Percentiles rank a stretch among this genome's conserved stretches.
Evolutionary conservation across 768 basidiomycete genomes (phyloP).

Genomic region (Xerocomus brunneocitrinus): DNA sequence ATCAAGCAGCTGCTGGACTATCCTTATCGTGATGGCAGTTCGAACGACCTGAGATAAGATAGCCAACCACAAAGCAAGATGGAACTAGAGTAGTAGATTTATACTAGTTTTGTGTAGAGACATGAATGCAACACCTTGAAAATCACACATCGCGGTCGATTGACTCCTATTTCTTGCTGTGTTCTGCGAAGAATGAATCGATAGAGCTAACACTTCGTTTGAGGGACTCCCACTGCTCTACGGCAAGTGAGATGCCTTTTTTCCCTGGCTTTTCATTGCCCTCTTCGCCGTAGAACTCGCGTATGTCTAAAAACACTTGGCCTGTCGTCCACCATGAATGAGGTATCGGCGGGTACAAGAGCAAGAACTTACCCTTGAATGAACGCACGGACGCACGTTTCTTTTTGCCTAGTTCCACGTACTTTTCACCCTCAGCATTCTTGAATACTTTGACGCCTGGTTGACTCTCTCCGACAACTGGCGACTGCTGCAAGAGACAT

Average conservation of each 20-base stretch:
- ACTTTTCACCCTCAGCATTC: conserved; percentile 37
- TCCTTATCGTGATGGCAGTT: conserved; percentile 19
- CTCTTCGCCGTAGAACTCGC: conserved; percentile 61
- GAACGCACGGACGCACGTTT: conserved; percentile 55
- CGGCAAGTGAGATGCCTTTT: conserved; percentile 66
- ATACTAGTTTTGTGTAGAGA: background rate
- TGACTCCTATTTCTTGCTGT: conserved; percentile 15
- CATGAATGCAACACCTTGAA: background rate
- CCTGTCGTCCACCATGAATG: conserved; percentile 36
- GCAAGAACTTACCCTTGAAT: conserved; percentile 40
- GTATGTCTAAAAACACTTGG: conserved; percentile 58
- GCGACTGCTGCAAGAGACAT: background rate
- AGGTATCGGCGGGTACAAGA: background rate
- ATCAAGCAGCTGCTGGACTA: conserved; percentile 68
- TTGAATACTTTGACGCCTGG: conserved; percentile 8
- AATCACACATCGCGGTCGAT: no score
- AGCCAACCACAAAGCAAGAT: background rate
- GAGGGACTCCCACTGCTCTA: conserved; percentile 66
- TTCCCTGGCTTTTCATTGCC: conserved; percentile 74
- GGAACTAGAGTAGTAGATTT: conserved; percentile 2
- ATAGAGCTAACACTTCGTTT: conserved; percentile 42
- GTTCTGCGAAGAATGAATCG: conserved; percentile 45
- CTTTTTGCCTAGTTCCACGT: conserved; percentile 67
- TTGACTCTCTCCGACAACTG: conserved; percentile 2
- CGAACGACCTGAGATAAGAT: no score